Base-by-base conservation (phyloP, 2,329 filamentous ascomycete genomes). In the Cladorrhinum sp. region DNA sequence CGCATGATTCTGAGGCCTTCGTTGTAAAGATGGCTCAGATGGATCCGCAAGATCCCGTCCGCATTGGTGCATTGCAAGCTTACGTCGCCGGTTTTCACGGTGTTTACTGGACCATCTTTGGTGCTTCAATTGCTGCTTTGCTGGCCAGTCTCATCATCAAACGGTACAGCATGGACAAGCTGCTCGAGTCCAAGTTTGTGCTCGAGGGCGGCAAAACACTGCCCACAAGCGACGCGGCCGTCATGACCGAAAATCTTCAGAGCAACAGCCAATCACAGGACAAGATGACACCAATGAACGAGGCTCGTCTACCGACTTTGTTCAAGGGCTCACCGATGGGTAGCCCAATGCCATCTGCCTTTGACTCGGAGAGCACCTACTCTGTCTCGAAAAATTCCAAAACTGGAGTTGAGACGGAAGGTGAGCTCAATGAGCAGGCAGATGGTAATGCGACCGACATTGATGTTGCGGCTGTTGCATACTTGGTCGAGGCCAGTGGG, bases 1-100 rank as follows among this genome's bases (percentile, higher is more conserved):
- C 70, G 9, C 64, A 67, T 38, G 60, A 71, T 18, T 66, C 70
- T 10, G 71, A 73, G 62, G 67, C 64, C 3, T 71, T 67, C 32
- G 66, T 71, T 38, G 25, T 51, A 8, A 45, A 55, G 22, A 64
- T 72, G 62, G 48, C 57, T 4, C 45, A 38, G 3, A 67, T 72
- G 66, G 58, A 62, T 0, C 63, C 65, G 1, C 25, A 36, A 1
- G 65, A 68, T 45, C 66, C 67, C 2, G 41, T 58, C 9, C 65
- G 68, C 3, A 41, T 66, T n/a, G 66, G 62, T 8, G 59, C 67
- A 3, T 25, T 68, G n/a, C 18, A 65, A 41, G 67, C 66, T 12
- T 71, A 68, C 45, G 58, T 68, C 12, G 49, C 60, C 0, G 67
- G 67, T 9, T 69, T 71, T 57, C 68, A 66, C 41, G 67, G 62